Evolutionary conservation across 345 rosid genomes (phyloP).

Genomic region (Zanthoxylum bungeanum): DNA sequence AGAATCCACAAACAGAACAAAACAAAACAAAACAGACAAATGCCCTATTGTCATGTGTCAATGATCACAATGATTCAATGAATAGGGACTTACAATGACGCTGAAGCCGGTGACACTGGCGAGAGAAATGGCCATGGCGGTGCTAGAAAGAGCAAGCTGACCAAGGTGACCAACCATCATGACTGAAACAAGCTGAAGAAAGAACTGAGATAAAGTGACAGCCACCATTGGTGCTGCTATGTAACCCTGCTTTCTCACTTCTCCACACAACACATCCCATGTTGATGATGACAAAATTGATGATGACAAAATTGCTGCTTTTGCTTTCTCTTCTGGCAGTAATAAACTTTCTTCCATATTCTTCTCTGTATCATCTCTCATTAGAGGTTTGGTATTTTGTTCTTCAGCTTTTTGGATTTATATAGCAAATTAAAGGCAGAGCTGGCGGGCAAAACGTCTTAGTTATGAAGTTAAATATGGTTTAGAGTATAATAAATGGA

Average conservation of each 20-base stretch:
- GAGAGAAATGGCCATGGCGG: conserved; percentile 73
- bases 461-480: too few relatives aligned
- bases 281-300: not conserved
- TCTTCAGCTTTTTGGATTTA: too few relatives aligned
- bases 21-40: not conserved
- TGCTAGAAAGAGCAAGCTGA: conserved; percentile 66
- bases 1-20: not conserved
- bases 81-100: conserved; percentile 56
- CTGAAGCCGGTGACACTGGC: conserved; percentile 71
- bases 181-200: conserved; percentile 52
- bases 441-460: too few relatives aligned
- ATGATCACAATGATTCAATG: too few relatives aligned
- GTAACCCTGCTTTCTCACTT: conserved; percentile 45
- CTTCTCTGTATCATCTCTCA: not conserved
- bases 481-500: too few relatives aligned
- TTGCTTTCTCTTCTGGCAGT: not conserved
- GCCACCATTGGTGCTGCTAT: conserved; percentile 77
- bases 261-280: conserved; percentile 26
- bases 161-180: conserved; percentile 91
- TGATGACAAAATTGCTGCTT: not conserved
- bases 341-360: conserved; percentile 2
- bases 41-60: not conserved
- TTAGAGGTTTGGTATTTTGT: too few relatives aligned
- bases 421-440: too few relatives aligned
- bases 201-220: conserved; percentile 47